Conservation (phyloP, 805 yeast genomes). For the Candida pini region DNA sequence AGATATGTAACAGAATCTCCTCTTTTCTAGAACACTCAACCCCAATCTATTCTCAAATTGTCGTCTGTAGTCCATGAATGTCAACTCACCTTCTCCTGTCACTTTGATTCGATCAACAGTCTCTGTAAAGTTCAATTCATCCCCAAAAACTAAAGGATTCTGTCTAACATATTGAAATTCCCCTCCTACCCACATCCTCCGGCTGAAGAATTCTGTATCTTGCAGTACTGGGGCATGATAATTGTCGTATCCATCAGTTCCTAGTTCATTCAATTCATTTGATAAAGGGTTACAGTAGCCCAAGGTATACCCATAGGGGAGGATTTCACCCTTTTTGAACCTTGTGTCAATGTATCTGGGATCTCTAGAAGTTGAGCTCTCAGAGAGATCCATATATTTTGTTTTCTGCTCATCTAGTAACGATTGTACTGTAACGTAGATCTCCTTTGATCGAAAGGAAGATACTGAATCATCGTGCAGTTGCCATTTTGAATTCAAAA, state of each 20-base stretch:
- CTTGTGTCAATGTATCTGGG: slow-evolving; percentile 3
- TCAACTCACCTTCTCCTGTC: slow-evolving; percentile 28
- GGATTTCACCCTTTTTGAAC: slow-evolving; percentile 14
- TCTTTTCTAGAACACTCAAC: slow-evolving; percentile 39
- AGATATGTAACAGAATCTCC: slow-evolving; percentile 61
- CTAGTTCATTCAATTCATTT: slow-evolving; percentile 37
- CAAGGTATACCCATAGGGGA: slow-evolving; percentile 58
- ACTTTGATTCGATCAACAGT: slow-evolving; percentile 35
- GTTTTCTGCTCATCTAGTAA: slow-evolving; percentile 5
- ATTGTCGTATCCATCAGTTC: slow-evolving; percentile 75
- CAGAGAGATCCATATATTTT: slow-evolving; percentile 11
- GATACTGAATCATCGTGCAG: slow-evolving; percentile 25
- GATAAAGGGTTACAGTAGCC: slow-evolving; percentile 59
- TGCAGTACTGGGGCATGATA: slow-evolving; percentile 57
- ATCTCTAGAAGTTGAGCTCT: background rate
- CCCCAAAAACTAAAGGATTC: slow-evolving; percentile 32
- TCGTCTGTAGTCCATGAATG: slow-evolving; percentile 53
- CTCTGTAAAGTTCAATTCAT: slow-evolving; percentile 47
- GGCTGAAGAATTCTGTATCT: slow-evolving; percentile 30
- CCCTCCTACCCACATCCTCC: slow-evolving; percentile 84
- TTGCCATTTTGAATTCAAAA: slow-evolving; percentile 18
- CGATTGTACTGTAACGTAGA: slow-evolving; percentile 25
- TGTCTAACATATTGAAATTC: slow-evolving; percentile 35
- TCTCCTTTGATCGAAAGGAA: slow-evolving; percentile 20
- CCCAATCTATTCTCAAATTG: slow-evolving; percentile 29